phyloP scores from a whole-genome alignment of 2,329 filamentous ascomycete genomes.

The Rhinocladiella similis region DNA sequence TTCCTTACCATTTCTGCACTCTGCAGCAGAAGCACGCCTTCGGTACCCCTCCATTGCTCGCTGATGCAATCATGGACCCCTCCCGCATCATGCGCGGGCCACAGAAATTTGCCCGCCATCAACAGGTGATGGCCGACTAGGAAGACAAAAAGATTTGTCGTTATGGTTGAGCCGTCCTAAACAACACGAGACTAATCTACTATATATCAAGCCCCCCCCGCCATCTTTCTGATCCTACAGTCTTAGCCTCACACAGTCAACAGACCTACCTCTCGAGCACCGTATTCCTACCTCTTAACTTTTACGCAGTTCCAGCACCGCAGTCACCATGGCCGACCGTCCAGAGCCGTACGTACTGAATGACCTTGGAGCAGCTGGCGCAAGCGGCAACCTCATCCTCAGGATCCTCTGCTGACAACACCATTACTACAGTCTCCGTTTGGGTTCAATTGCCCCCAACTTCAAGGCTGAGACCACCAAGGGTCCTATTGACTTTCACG shows the following conservation, averaged over 20 bases:
- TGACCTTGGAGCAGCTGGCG: neutral
- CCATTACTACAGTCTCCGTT: constrained; percentile 53
- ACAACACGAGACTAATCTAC: neutral
- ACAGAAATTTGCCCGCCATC: neutral
- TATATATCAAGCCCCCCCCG: constrained; percentile 2
- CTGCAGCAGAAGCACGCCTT: neutral
- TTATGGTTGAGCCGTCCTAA: neutral
- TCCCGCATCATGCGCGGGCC: constrained; percentile 15
- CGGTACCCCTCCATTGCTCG: constrained; percentile 1
- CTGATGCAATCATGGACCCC: constrained; percentile 19
- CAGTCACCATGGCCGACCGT: constrained; percentile 24
- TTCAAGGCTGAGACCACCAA: constrained; percentile 68
- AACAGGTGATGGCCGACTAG: neutral
- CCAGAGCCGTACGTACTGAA: constrained; percentile 26
- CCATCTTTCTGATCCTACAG: neutral
- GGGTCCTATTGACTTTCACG: constrained; percentile 69
- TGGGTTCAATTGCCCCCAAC: constrained; percentile 67
- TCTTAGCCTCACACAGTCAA: neutral
- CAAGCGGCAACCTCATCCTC: neutral
- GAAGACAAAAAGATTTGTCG: constrained; percentile 22
- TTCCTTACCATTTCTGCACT: neutral
- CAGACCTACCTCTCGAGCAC: too few relatives aligned
- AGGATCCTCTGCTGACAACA: constrained; percentile 7
- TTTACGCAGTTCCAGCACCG: neutral
- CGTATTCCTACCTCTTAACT: neutral